A percentile compares a stretch with the other conserved stretches of the same genome.
Evolutionary conservation across 129 eudicot genomes (phyloP).

Genomic region (Calendula officinalis): DNA sequence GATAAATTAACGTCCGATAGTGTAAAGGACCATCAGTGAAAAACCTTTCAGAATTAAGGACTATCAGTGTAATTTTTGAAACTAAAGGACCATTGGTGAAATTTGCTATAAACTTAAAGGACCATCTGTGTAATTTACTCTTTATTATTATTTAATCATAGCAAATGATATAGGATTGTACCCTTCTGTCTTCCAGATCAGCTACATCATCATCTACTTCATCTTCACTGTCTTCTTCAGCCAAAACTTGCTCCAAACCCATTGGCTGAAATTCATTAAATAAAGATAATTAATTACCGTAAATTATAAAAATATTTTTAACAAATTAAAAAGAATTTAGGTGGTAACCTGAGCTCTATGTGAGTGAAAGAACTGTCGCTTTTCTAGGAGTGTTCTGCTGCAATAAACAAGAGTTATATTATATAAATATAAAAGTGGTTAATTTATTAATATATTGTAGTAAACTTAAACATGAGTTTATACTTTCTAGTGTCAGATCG

Average conservation of each 20-base stretch:
- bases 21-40: too few relatives aligned
- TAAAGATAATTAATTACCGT: conserved; percentile 5
- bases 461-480: conserved; percentile 2
- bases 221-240: conserved; percentile 94
- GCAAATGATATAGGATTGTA: background rate
- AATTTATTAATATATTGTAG: background rate
- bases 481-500: conserved; percentile 77
- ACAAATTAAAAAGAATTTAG: conserved; percentile 8
- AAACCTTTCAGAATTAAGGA: too few relatives aligned
- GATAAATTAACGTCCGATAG: too few relatives aligned
- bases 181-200: conserved; percentile 93
- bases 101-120: too few relatives aligned
- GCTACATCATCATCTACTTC: conserved; percentile 98
- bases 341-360: conserved; percentile 92
- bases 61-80: too few relatives aligned
- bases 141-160: too few relatives aligned
- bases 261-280: conserved; percentile 52
- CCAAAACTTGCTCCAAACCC: conserved; percentile 83
- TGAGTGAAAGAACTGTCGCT: conserved; percentile 89
- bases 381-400: conserved; percentile 84
- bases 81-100: too few relatives aligned
- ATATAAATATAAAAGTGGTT: conserved; percentile 1
- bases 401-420: conserved; percentile 1
- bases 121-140: too few relatives aligned
- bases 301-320: background rate